Conservation (phyloP, 192 early-diverging fungal genomes). For the Phlyctochytrium bullatum region DNA sequence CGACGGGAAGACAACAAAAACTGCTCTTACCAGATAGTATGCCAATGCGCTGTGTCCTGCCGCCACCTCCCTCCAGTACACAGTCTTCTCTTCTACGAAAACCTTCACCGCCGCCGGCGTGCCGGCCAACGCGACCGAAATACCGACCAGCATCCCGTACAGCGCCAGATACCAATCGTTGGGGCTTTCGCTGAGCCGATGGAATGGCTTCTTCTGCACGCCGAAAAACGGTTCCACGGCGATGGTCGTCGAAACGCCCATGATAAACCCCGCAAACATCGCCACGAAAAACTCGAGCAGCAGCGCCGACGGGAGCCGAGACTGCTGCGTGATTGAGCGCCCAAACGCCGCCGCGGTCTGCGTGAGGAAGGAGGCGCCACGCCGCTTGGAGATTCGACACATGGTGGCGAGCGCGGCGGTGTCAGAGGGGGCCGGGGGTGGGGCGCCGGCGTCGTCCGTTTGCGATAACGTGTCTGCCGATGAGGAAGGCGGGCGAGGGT, state of each 20-base stretch:
- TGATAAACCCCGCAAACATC: conserved; percentile 35
- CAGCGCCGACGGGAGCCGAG: conserved; percentile 16
- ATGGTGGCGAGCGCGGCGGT: not conserved
- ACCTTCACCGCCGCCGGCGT: conserved; percentile 46
- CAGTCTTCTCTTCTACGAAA: conserved; percentile 46
- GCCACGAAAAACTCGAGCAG: conserved; percentile 45
- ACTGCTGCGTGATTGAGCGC: conserved; percentile 39
- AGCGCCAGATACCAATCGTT: conserved; percentile 12
- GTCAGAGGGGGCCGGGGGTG: not conserved
- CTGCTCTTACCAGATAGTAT: conserved; percentile 28
- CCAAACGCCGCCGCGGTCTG: conserved; percentile 29
- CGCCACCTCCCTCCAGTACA: conserved; percentile 51
- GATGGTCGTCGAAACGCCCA: conserved; percentile 23
- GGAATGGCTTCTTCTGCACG: conserved; percentile 13
- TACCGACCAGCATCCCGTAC: conserved; percentile 24
- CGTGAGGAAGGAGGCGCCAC: conserved; percentile 21
- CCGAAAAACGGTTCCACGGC: conserved; percentile 13
- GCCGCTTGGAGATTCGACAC: conserved; percentile 1
- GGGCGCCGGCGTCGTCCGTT: not conserved
- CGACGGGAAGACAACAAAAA: not conserved
- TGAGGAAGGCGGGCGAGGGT: too few relatives aligned
- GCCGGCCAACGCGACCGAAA: conserved; percentile 37
- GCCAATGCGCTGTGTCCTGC: conserved; percentile 38
- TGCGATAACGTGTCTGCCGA: too few relatives aligned
- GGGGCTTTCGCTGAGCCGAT: conserved; percentile 7